Evolutionary conservation across 2,329 filamentous ascomycete genomes (phyloP), one percentile per base, ranked within the genome.

Genomic region (Didymella pomorum): DNA sequence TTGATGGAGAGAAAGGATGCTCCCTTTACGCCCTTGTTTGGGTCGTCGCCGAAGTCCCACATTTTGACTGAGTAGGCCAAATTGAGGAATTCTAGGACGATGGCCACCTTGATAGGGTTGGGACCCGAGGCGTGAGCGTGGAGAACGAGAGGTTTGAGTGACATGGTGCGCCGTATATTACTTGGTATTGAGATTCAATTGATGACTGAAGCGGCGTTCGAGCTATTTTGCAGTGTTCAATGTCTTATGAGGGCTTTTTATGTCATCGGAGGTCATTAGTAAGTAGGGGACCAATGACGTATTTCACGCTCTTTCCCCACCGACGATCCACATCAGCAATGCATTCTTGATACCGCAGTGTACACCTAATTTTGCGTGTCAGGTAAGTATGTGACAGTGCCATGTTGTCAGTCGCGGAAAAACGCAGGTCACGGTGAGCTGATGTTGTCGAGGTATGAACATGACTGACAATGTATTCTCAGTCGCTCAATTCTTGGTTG

Each of bases 61-160:
- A 66, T 63, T 49, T 78, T 74, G 45, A 65, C 69, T 55, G 76
- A 71, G 61, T 80, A 80, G 9, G 74, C 73, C 21, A 83, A n/a
- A 3, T 64, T 60, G 29, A 82, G 78, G 63, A 82, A 79, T 52
- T 81, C 77, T 28, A 83, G 75, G 31, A 82, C 63, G 41, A 82
- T 76, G 47, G 75, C 75, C 7, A 83, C 78, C 62, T 82, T 82
- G 70, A 71, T 74, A 43, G 76, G 76, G 59, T 79, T 79, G 10
- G 77, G 78, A 39, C 35, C 35, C 4, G 35, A 20, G n/a, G 55
- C 48, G 18, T 60, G 53, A 35, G 51, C 44, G 28, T 56, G 62
- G 31, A 66, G 59, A 29, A 56, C 57, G 45, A 66, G 56, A 8
- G 63, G 62, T 20, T 66, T 62, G 29, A 46, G 31, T n/a, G 56